These are phyloP conservation scores for Metschnikowia chrysomelidarum DNA, from an alignment of 805 yeast genomes.

Conservation along the genomic window DNA sequence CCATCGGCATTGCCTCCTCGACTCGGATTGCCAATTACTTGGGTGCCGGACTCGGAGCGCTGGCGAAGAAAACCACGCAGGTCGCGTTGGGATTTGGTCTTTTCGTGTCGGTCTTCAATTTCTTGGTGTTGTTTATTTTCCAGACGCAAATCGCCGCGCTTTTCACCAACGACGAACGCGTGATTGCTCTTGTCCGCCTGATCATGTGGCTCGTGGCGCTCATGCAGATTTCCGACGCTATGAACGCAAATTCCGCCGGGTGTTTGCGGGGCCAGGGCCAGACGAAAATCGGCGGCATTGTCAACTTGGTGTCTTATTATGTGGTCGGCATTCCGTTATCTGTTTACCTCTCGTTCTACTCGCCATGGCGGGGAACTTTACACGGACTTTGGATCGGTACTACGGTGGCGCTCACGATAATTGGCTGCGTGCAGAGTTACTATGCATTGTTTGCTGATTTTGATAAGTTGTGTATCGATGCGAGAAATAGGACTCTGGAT, in stretches of 20 bases:
- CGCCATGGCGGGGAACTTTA: slow-evolving; percentile 45
- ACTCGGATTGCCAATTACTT: slow-evolving; percentile 57
- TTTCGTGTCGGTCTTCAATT: slow-evolving; percentile 32
- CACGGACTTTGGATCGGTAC: slow-evolving; percentile 62
- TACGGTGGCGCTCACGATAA: slow-evolving; percentile 26
- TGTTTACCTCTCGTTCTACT: slow-evolving; percentile 50
- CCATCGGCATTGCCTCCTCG: slow-evolving; percentile 56
- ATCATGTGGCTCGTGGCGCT: slow-evolving; percentile 63
- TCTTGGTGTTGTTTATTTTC: slow-evolving; percentile 30
- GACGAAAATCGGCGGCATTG: slow-evolving; percentile 60
- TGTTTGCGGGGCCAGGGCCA: slow-evolving; percentile 77
- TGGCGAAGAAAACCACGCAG: slow-evolving; percentile 36
- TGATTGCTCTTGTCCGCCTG: slow-evolving; percentile 46
- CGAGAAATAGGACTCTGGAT: slow-evolving; percentile 33
- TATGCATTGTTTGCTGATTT: slow-evolving; percentile 48
- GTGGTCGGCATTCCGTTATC: slow-evolving; percentile 63
- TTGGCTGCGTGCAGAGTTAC: slow-evolving; percentile 20
- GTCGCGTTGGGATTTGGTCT: slow-evolving; percentile 40
- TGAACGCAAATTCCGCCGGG: slow-evolving; percentile 73
- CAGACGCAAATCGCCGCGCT: slow-evolving; percentile 36
- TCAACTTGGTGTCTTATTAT: slow-evolving; percentile 57
- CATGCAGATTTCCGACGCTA: slow-evolving; percentile 69
- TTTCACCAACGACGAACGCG: slow-evolving; percentile 61
- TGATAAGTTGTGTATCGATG: slow-evolving; percentile 36
- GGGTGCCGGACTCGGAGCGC: slow-evolving; percentile 43